Percentiles rank a stretch among this genome's conserved stretches.
phyloP scores from a whole-genome alignment of 495 filamentous ascomycete species.

The Aspergillus wentii region DNA sequence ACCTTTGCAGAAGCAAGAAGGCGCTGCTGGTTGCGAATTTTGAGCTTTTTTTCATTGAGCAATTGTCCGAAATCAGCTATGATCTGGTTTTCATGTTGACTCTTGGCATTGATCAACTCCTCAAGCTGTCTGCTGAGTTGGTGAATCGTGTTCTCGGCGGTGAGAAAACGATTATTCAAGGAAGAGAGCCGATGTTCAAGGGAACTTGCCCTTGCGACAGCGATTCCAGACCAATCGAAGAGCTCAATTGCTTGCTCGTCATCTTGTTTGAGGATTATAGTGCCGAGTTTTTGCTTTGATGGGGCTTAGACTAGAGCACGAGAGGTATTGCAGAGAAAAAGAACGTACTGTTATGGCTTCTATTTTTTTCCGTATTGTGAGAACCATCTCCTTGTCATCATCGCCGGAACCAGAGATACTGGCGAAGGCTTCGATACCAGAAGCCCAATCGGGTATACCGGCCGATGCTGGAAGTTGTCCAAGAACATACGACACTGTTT shows the following conservation, averaged over 20 bases:
- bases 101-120: slow-evolving; percentile 61
- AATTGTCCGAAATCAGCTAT: slow-evolving; percentile 66
- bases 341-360: slow-evolving; percentile 50
- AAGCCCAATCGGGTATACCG: slow-evolving; percentile 7
- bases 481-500: slow-evolving; percentile 36
- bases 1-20: slow-evolving; percentile 57
- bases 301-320: neutral
- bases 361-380: slow-evolving; percentile 53
- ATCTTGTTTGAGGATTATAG: slow-evolving; percentile 55
- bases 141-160: slow-evolving; percentile 42
- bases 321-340: too few species aligned
- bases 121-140: slow-evolving; percentile 55
- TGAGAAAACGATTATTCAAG: slow-evolving; percentile 38
- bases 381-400: slow-evolving; percentile 32
- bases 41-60: slow-evolving; percentile 86
- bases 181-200: slow-evolving; percentile 41
- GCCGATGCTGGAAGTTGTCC: slow-evolving; percentile 14
- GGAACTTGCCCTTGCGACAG: slow-evolving; percentile 34
- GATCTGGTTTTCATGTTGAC: slow-evolving; percentile 63
- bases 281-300: slow-evolving; percentile 63
- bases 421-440: slow-evolving; percentile 33
- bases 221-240: slow-evolving; percentile 65
- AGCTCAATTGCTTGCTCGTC: slow-evolving; percentile 62
- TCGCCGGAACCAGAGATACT: slow-evolving; percentile 23
- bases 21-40: slow-evolving; percentile 77